Conservation (phyloP, 495 filamentous ascomycete species). For the Pseudotulostoma volvatum region DNA sequence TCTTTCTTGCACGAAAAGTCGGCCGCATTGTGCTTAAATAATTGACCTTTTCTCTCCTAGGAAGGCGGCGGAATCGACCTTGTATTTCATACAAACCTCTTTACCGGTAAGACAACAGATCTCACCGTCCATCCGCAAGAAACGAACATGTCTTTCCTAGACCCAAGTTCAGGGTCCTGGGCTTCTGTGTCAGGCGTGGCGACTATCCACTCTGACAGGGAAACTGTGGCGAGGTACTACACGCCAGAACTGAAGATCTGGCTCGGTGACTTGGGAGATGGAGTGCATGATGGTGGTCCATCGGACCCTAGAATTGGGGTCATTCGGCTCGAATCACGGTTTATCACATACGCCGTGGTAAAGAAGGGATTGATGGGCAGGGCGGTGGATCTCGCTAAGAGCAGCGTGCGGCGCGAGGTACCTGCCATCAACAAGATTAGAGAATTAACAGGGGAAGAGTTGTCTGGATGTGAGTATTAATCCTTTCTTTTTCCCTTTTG, state of each 20-base stretch:
- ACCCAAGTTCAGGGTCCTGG: slow-evolving; percentile 49
- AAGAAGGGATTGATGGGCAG: slow-evolving; percentile 35
- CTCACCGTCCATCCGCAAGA: slow-evolving; percentile 50
- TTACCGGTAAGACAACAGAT: slow-evolving; percentile 83
- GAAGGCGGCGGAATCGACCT: slow-evolving; percentile 69
- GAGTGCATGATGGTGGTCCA: slow-evolving; percentile 65
- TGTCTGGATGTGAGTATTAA: slow-evolving; percentile 29
- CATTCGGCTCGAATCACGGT: slow-evolving; percentile 29
- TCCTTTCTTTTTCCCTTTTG: slow-evolving; percentile 1
- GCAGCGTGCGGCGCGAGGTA: slow-evolving; percentile 50
- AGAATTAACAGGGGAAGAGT: slow-evolving; percentile 54
- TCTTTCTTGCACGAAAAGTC: background rate
- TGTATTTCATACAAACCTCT: slow-evolving; percentile 87
- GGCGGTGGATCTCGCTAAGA: slow-evolving; percentile 58
- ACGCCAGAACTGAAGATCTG: slow-evolving; percentile 61
- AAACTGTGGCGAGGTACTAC: slow-evolving; percentile 60
- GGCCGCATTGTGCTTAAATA: background rate
- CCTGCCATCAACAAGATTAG: slow-evolving; percentile 64
- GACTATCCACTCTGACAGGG: slow-evolving; percentile 48
- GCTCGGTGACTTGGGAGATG: slow-evolving; percentile 84
- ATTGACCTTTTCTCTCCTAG: slow-evolving; percentile 20
- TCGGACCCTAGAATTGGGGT: slow-evolving; percentile 62
- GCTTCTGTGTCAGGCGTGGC: slow-evolving; percentile 68
- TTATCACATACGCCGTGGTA: slow-evolving; percentile 30
- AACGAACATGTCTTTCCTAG: slow-evolving; percentile 77